Percentiles rank a stretch among this genome's conserved stretches.
Evolutionary conservation across 2,329 filamentous ascomycete genomes (phyloP).

Genomic region (Ophiostoma sp.): DNA sequence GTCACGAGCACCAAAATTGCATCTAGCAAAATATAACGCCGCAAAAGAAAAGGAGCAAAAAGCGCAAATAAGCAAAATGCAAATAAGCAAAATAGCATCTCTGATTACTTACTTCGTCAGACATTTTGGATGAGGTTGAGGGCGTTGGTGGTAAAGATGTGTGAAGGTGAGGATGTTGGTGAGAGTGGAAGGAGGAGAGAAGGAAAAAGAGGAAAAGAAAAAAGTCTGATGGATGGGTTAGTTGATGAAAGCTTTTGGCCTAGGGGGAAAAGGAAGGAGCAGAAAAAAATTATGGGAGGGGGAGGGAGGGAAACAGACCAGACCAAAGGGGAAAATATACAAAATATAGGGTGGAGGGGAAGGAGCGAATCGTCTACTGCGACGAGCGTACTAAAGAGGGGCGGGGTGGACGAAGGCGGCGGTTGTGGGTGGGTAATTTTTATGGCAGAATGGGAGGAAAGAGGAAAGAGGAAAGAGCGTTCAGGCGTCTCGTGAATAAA

Average conservation of each 20-base stretch:
- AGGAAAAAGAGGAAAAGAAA: conserved; percentile 19
- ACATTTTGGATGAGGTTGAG: conserved; percentile 49
- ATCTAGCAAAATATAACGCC: background rate
- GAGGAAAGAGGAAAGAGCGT: background rate
- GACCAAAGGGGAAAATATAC: conserved; percentile 11
- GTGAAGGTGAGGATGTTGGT: conserved; percentile 34
- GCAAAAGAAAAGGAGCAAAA: background rate
- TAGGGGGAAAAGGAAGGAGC: conserved; percentile 25
- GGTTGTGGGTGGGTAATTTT: conserved; percentile 21
- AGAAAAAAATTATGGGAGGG: conserved; percentile 20
- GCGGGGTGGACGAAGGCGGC: conserved; percentile 23
- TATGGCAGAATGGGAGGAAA: background rate
- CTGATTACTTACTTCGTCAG: conserved; percentile 48
- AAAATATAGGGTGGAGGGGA: conserved; percentile 28
- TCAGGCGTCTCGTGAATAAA: background rate
- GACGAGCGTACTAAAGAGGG: conserved; percentile 7
- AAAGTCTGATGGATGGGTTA: conserved; percentile 23
- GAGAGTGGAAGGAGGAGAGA: conserved; percentile 22
- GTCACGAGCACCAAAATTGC: background rate
- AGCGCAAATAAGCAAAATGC: conserved; percentile 14
- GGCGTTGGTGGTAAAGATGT: conserved; percentile 23
- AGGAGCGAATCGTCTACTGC: conserved; percentile 15
- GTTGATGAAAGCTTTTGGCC: conserved; percentile 24
- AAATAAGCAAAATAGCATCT: conserved; percentile 14
- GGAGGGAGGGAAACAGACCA: conserved; percentile 28